These are phyloP conservation scores for Trichocladium antarcticum DNA, from an alignment of 495 filamentous ascomycete species.

Conservation along the genomic window DNA sequence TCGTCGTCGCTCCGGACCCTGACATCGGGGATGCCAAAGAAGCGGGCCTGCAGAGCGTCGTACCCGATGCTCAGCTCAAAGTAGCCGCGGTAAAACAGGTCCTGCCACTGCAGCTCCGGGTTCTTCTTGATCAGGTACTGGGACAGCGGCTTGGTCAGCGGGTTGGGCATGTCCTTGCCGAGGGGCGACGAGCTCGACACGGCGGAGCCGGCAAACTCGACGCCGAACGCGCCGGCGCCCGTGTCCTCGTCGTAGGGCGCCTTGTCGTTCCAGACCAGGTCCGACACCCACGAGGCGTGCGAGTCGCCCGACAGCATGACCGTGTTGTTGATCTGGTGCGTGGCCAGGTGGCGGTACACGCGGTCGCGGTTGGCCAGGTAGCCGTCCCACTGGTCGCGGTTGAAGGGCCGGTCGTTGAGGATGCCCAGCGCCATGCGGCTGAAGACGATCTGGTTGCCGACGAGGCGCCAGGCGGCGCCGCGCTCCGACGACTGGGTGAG, in stretches of 20 bases:
- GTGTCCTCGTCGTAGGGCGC: constrained; percentile 41
- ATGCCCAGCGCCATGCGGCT: constrained; percentile 44
- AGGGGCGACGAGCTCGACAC: constrained; percentile 43
- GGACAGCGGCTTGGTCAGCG: constrained; percentile 8
- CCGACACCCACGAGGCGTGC: constrained; percentile 53
- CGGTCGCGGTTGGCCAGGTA: constrained; percentile 54
- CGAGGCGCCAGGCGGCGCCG: constrained; percentile 51
- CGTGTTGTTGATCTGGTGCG: constrained; percentile 53
- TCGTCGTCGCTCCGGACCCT: constrained; percentile 38
- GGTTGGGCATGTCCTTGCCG: constrained; percentile 35
- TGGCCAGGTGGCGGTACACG: constrained; percentile 46
- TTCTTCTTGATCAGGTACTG: constrained; percentile 40
- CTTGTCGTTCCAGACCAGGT: constrained; percentile 46
- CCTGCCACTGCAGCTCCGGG: constrained; percentile 54
- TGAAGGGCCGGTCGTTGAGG: constrained; percentile 37
- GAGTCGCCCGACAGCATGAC: constrained; percentile 55
- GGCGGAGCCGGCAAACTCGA: constrained; percentile 56
- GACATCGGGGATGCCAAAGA: constrained; percentile 38
- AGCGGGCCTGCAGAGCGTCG: constrained; percentile 39
- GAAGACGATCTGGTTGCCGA: constrained; percentile 58
- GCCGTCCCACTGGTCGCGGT: constrained; percentile 56
- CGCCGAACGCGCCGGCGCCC: constrained; percentile 48
- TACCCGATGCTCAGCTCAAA: constrained; percentile 46
- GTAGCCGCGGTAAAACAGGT: constrained; percentile 56
- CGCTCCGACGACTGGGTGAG: constrained; percentile 42